These are phyloP conservation scores for Jimgerdemannia flammicorona DNA, from an alignment of 192 early-diverging fungal genomes.

Conservation along the genomic window DNA sequence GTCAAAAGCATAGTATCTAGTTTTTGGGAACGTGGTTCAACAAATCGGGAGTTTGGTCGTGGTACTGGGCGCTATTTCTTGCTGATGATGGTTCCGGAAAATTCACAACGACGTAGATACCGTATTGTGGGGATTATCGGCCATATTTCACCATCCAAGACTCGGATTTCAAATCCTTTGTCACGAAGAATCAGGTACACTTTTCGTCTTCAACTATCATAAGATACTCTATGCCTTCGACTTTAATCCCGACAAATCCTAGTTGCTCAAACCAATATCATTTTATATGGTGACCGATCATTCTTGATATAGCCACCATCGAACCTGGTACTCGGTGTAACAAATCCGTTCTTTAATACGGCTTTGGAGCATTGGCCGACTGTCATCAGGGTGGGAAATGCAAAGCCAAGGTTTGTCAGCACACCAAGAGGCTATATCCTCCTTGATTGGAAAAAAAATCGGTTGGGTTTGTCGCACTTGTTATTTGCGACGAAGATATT, in stretches of 20 bases:
- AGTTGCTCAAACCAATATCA: neutral
- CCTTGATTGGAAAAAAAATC: too few species aligned
- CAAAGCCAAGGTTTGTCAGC: neutral
- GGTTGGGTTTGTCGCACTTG: too few species aligned
- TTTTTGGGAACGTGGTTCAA: too few species aligned
- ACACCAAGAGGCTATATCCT: too few species aligned
- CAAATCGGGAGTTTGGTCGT: too few species aligned
- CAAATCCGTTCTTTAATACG: conserved; percentile 92
- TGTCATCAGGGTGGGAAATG: conserved; percentile 58
- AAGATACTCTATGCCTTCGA: neutral
- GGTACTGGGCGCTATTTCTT: too few species aligned
- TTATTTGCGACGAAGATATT: neutral
- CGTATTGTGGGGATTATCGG: conserved; percentile 94
- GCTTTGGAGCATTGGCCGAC: conserved; percentile 92
- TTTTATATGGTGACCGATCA: conserved; percentile 1
- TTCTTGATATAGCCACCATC: conserved; percentile 56
- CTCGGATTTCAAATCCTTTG: conserved; percentile 78
- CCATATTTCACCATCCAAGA: conserved; percentile 98
- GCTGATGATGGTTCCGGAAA: too few species aligned
- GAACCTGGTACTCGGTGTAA: conserved; percentile 87
- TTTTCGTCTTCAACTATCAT: neutral
- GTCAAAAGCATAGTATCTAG: too few species aligned
- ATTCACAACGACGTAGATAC: conserved; percentile 48
- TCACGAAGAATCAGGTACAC: conserved; percentile 46
- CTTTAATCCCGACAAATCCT: neutral